These are phyloP conservation scores for Cytidiella melzeri DNA, from an alignment of 768 basidiomycete genomes.

Conservation along the genomic window DNA sequence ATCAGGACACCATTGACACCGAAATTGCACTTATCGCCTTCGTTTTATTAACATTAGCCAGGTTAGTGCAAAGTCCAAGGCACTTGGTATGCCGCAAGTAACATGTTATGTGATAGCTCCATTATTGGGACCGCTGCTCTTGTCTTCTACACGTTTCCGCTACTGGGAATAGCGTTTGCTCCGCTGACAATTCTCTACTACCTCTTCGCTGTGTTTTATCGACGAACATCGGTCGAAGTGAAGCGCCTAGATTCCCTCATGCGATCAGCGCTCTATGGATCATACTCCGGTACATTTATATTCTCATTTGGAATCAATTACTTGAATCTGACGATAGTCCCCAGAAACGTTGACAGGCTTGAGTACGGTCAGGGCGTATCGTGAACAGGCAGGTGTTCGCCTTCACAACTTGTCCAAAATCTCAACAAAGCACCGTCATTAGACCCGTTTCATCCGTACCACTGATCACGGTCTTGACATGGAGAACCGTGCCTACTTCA, in stretches of 20 bases:
- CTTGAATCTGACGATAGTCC: no score
- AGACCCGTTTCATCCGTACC: constrained; percentile 43
- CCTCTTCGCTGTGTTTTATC: constrained; percentile 47
- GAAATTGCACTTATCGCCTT: constrained; percentile 40
- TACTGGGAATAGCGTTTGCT: constrained; percentile 56
- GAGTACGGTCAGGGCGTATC: constrained; percentile 56
- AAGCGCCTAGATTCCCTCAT: constrained; percentile 61
- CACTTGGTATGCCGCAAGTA: neutral
- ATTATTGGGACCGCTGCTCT: constrained; percentile 51
- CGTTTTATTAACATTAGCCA: constrained; percentile 28
- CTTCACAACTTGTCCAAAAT: neutral
- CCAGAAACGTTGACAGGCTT: constrained; percentile 62
- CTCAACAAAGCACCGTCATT: neutral
- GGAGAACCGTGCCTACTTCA: constrained; percentile 59
- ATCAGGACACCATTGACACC: constrained; percentile 53
- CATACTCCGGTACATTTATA: constrained; percentile 45
- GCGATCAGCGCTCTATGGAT: constrained; percentile 51
- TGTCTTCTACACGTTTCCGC: constrained; percentile 51
- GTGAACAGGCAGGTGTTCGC: constrained; percentile 37
- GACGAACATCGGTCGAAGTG: constrained; percentile 55
- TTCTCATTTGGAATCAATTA: neutral
- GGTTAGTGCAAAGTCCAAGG: constrained; percentile 9
- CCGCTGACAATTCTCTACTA: constrained; percentile 51
- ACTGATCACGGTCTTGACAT: constrained; percentile 50
- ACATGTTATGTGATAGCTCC: constrained; percentile 30